Conservation (phyloP, 148 eudicot genomes). For the Amaranthus cruentus region DNA sequence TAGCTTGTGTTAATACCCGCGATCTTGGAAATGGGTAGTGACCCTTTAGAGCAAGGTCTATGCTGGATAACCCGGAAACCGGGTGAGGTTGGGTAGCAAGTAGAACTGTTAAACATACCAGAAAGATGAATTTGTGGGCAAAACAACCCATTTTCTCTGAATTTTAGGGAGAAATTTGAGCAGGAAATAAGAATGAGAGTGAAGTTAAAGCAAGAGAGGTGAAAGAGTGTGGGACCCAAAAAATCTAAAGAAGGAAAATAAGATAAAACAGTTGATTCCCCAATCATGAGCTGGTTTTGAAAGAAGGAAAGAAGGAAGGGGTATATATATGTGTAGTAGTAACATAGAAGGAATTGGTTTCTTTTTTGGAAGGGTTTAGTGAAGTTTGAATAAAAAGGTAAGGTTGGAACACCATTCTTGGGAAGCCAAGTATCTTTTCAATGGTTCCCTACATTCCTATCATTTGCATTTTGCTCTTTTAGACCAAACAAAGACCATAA, state of each 20-base stretch:
- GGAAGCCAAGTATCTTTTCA: slow-evolving; percentile 82
- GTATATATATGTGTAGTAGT: slow-evolving; percentile 6
- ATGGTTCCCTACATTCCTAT: slow-evolving; percentile 58
- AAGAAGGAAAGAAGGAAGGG: slow-evolving; percentile 33
- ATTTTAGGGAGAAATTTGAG: slow-evolving; percentile 17
- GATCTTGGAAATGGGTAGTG: slow-evolving; percentile 15
- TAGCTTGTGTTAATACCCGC: slow-evolving; percentile 9
- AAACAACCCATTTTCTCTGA: slow-evolving; percentile 44
- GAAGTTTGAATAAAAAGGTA: slow-evolving; percentile 79
- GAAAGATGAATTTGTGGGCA: slow-evolving; percentile 31
- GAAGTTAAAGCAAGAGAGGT: slow-evolving; percentile 30
- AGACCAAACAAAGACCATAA: slow-evolving; percentile 35
- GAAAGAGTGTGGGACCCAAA: slow-evolving; percentile 18
- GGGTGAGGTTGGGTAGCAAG: slow-evolving; percentile 35
- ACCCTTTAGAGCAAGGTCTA: slow-evolving; percentile 54
- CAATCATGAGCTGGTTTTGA: slow-evolving; percentile 64
- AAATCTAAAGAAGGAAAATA: slow-evolving; percentile 23
- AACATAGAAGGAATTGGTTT: not conserved
- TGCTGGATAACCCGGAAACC: slow-evolving; percentile 44
- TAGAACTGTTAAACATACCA: slow-evolving; percentile 45
- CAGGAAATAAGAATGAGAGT: slow-evolving; percentile 16
- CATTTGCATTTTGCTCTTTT: slow-evolving; percentile 51
- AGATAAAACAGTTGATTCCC: slow-evolving; percentile 46
- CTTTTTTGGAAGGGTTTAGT: slow-evolving; percentile 46
- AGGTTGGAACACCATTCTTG: slow-evolving; percentile 53